Evolutionary conservation across 805 yeast genomes (phyloP), one percentile per base, ranked within the genome.

Genomic region (Lipomyces kockii): DNA sequence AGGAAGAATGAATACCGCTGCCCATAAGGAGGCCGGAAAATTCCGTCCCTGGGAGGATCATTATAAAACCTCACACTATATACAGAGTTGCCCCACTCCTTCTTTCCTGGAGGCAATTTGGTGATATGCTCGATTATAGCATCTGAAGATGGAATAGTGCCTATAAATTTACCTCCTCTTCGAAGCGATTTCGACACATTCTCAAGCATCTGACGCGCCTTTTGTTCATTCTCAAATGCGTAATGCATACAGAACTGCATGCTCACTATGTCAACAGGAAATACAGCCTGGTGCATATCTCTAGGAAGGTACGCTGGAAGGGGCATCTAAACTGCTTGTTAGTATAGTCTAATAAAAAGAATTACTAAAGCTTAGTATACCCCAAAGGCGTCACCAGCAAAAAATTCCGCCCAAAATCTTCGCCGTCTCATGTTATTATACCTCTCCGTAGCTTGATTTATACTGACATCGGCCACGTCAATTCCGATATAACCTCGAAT

Each of bases 161-260:
- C 99, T 65, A 95, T 85, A 72, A 96, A 94, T 64, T 83, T 82
- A 0, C 99, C 99, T 1, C 97, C 98, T 1, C 87, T 82, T 72
- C 85, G 86, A 66, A 95, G 83, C 0, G 93, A 87, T 65, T 86
- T 82, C 2, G 97, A 83, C 7, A 95, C 89, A 75, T 95, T 95
- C 43, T 84, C 83, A 60, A 95, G 80, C 72, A 93, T 81, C 58
- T 83, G 85, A 71, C 92, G 84, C 0, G 92, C 93, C 68, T 91
- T 90, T 46, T 84, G 86, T 76, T 92, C 98, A 4, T 89, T 83
- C 73, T 90, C 95, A 80, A 92, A 95, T 0, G 98, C 97, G 80
- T 95, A 95, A 77, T 95, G 99, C 78, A 95, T 81, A 66, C 97
- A 91, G 79, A 95, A 95, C 77, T 95, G 99, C 78, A 90, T 86